Percentiles rank a stretch among this genome's conserved stretches.
Conservation (phyloP, 192 early-diverging fungal species). For the Thoreauomyces humboldtii region DNA sequence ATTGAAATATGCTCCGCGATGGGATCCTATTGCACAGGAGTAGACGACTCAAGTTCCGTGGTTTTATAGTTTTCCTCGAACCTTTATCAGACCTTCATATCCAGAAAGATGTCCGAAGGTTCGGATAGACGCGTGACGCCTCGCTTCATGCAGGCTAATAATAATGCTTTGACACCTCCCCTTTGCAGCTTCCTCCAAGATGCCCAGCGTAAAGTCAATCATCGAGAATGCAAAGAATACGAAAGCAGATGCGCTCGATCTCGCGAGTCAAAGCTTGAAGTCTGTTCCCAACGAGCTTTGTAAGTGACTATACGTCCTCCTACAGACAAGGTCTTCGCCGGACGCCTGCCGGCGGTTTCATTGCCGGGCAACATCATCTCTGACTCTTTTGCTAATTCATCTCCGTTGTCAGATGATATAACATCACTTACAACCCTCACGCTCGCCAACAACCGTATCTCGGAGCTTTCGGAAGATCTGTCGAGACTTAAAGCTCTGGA, state of each 20-base stretch:
- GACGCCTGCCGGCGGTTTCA: no score
- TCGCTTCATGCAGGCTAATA: no score
- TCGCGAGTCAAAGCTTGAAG: constrained; percentile 33
- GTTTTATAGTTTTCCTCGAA: no score
- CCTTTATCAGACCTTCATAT: no score
- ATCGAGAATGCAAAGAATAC: constrained; percentile 24
- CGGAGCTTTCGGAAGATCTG: constrained; percentile 26
- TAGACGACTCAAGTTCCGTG: no score
- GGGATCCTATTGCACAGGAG: no score
- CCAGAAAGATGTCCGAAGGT: no score
- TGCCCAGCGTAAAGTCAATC: constrained; percentile 17
- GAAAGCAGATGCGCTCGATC: constrained; percentile 19
- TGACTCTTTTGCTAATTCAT: no score
- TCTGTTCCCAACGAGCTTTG: constrained; percentile 36
- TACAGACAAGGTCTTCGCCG: background rate
- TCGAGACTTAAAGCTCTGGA: constrained; percentile 32
- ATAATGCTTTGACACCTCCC: no score
- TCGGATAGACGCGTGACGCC: no score
- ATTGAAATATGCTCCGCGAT: no score
- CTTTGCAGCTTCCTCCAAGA: background rate
- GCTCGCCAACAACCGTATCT: constrained; percentile 29
- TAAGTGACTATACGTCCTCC: constrained; percentile 5
- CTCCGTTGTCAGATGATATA: constrained; percentile 22
- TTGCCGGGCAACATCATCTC: no score
- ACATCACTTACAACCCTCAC: constrained; percentile 19